Evolutionary conservation across 805 yeast species (phyloP), one percentile per base, ranked within the genome.

Genomic region (Ogataea thermomethanolica): DNA sequence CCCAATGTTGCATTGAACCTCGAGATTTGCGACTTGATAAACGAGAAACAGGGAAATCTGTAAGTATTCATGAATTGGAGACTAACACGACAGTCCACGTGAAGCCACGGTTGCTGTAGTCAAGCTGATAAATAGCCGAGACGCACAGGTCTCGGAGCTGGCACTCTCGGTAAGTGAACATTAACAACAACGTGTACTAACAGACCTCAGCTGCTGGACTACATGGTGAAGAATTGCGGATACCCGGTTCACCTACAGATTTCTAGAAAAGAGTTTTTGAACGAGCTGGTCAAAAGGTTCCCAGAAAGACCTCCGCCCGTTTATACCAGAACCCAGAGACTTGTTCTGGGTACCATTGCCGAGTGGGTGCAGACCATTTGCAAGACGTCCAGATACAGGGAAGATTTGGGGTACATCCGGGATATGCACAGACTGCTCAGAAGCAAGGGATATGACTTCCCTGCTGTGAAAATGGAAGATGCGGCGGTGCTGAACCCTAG

Each of bases 341-440:
- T 89, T 53, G 79, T 91, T 48, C 71, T 93, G 56, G 90, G 93
- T 44, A 87, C 90, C 41, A 84, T 93, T 55, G 96, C 91, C 64
- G 98, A 93, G 63, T 93, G 99, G 99, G 81, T 86, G 60, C 95
- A 87, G 61, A 91, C 98, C 1, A 79, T 93, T 40, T 91, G 97
- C 64, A 80, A 81, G 55, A 88, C 93, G 38, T 80, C 95, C 21
- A 75, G 87, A 56, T 86, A 93, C 64, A 87, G 86, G 59, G 95
- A 89, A 31, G 99, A 93, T 61, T 70, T 93, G 54, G 93, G 90
- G 3, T 87, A 84, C 61, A 85, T 93, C 51, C 78, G 93, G 51
- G 99, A 93, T 59, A 93, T 93, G 99, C 96, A 90, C 69, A 74
- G 97, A 41, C 71, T 93, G 39, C 73, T 93, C 53, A 71, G 84